These are phyloP conservation scores for Pseudocercospora macadamiae DNA, from an alignment of 2,329 filamentous ascomycete genomes.

Conservation along the genomic window DNA sequence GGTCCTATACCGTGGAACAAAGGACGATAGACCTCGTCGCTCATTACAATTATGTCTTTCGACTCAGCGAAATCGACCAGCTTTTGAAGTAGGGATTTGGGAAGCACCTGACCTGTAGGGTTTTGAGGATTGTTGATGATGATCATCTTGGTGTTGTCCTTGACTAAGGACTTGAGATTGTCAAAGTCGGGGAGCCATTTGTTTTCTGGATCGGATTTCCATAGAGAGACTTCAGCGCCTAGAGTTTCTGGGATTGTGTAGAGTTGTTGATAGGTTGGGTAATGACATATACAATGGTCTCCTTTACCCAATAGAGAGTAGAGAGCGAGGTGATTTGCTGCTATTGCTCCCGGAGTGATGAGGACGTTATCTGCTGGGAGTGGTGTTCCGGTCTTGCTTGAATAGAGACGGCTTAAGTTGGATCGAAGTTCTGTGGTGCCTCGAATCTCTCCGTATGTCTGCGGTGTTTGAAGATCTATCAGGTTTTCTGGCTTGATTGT, in stretches of 20 bases:
- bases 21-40: slow-evolving; percentile 83
- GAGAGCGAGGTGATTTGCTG: slow-evolving; percentile 80
- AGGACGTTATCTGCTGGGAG: slow-evolving; percentile 67
- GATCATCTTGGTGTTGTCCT: slow-evolving; percentile 71
- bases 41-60: slow-evolving; percentile 67
- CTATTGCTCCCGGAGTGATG: slow-evolving; percentile 78
- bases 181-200: slow-evolving; percentile 69
- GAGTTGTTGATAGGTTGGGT: slow-evolving; percentile 85
- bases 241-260: slow-evolving; percentile 74
- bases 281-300: slow-evolving; percentile 84
- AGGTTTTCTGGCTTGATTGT: slow-evolving; percentile 44
- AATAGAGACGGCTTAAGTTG: slow-evolving; percentile 68
- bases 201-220: slow-evolving; percentile 68
- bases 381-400: slow-evolving; percentile 53
- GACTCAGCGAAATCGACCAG: slow-evolving; percentile 67
- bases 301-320: slow-evolving; percentile 72
- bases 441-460: slow-evolving; percentile 74
- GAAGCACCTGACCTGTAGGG: slow-evolving; percentile 73
- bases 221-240: slow-evolving; percentile 76
- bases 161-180: slow-evolving; percentile 67
- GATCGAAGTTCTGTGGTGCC: slow-evolving; percentile 66
- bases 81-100: slow-evolving; percentile 60
- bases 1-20: slow-evolving; percentile 72
- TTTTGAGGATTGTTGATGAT: slow-evolving; percentile 80
- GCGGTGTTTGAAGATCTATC: slow-evolving; percentile 57